Percentiles rank a stretch among this genome's conserved stretches.
These are phyloP conservation scores for Kingdonia uniflora DNA, from an alignment of 164 flowering plant species.

Conservation along the genomic window DNA sequence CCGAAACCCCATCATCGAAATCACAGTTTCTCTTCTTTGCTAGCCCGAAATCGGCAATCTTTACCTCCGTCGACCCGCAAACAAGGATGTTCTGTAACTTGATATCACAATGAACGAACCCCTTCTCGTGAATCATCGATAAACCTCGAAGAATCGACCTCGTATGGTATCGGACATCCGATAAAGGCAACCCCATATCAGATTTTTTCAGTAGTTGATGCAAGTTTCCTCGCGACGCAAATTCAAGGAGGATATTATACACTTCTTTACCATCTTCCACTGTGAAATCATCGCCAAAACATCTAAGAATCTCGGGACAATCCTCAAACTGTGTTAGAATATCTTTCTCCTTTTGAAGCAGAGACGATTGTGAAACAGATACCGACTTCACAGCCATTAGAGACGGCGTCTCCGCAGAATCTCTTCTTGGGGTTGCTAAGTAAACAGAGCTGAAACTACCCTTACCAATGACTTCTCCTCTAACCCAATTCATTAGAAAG, in stretches of 20 bases:
- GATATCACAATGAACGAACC: conserved; percentile 73
- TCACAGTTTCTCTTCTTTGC: conserved; percentile 29
- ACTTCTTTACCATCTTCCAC: conserved; percentile 27
- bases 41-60: conserved; percentile 79
- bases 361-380: conserved; percentile 9
- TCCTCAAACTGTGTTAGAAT: conserved; percentile 20
- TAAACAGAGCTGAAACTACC: conserved; percentile 49
- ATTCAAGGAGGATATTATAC: conserved; percentile 54
- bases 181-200: conserved; percentile 31
- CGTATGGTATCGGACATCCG: conserved; percentile 30
- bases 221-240: conserved; percentile 42
- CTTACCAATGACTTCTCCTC: conserved; percentile 41
- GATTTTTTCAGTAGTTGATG: conserved; percentile 22
- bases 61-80: conserved; percentile 19
- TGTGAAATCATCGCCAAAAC: conserved; percentile 32
- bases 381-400: conserved; percentile 55
- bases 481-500: conserved; percentile 52
- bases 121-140: conserved; percentile 29
- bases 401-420: conserved; percentile 3
- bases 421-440: conserved; percentile 20
- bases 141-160: conserved; percentile 39
- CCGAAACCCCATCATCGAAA: conserved; percentile 18
- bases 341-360: conserved; percentile 32
- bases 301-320: conserved; percentile 33
- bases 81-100: conserved; percentile 52